Conservation (phyloP, 139 green algal species). For the Bryopsis sp. region DNA sequence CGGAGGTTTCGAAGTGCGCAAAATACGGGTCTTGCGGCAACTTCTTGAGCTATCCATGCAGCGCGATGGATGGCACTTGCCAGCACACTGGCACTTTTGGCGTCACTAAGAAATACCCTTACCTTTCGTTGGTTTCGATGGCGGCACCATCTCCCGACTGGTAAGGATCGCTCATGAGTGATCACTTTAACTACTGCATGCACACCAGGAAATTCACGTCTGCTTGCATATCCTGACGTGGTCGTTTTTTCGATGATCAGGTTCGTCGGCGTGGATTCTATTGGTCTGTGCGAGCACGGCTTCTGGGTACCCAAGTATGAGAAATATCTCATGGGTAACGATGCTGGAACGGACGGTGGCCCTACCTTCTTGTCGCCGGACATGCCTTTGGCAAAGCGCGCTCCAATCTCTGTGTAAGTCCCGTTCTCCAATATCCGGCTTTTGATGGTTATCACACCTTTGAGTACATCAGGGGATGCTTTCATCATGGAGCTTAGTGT, state of each 20-base stretch:
- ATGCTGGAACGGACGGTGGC: conserved; percentile 14
- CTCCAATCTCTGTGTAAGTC: conserved; percentile 7
- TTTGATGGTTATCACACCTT: too few species aligned
- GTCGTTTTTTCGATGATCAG: too few species aligned
- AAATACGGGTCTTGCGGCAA: too few species aligned
- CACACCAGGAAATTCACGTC: not conserved
- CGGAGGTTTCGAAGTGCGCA: too few species aligned
- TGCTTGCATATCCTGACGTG: too few species aligned
- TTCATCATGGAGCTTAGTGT: too few species aligned
- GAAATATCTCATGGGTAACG: not conserved
- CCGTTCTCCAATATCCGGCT: too few species aligned
- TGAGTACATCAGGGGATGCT: too few species aligned
- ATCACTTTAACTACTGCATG: not conserved
- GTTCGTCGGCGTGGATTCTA: too few species aligned
- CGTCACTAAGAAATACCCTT: conserved; percentile 7
- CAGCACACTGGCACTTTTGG: not conserved
- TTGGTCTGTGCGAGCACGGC: not conserved
- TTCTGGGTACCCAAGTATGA: not conserved
- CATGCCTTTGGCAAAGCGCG: not conserved
- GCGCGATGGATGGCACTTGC: not conserved
- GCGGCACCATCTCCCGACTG: conserved; percentile 12
- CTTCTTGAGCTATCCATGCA: too few species aligned
- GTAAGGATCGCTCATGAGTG: not conserved
- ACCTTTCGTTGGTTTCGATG: conserved; percentile 9
- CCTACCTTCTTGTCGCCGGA: not conserved